These are phyloP conservation scores for Lasiodiplodia sp. DNA, from an alignment of 2,329 filamentous ascomycete species.

Conservation along the genomic window DNA sequence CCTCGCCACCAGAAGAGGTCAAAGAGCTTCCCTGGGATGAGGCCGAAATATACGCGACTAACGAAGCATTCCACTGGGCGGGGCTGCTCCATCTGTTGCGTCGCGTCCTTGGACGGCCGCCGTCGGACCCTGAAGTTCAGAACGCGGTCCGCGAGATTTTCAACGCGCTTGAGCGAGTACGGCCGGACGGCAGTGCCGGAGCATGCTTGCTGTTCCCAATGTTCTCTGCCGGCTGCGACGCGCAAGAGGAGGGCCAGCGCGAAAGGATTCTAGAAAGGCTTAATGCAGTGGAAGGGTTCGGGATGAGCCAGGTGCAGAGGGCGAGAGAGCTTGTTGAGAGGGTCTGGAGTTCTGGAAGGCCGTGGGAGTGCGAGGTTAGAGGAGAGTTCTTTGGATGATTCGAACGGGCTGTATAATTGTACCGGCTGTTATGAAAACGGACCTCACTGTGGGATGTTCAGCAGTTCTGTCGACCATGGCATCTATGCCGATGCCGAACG, in stretches of 20 bases:
- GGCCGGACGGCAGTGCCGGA: slow-evolving; percentile 73
- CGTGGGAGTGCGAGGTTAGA: slow-evolving; percentile 72
- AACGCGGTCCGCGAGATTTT: slow-evolving; percentile 69
- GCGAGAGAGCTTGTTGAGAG: slow-evolving; percentile 71
- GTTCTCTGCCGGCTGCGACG: slow-evolving; percentile 83
- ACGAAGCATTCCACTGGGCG: slow-evolving; percentile 29
- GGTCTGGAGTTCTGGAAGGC: slow-evolving; percentile 70
- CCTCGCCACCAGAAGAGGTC: slow-evolving; percentile 33
- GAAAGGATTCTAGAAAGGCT: slow-evolving; percentile 70
- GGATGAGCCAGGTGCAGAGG: slow-evolving; percentile 73
- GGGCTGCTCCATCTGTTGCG: slow-evolving; percentile 78
- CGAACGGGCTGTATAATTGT: neutral
- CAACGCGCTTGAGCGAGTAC: slow-evolving; percentile 66
- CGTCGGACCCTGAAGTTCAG: slow-evolving; percentile 67
- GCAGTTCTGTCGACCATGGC: neutral
- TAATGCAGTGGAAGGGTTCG: slow-evolving; percentile 72
- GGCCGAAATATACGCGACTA: slow-evolving; percentile 28
- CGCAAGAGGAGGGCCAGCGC: slow-evolving; percentile 62
- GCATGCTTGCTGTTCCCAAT: slow-evolving; percentile 80
- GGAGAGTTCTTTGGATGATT: slow-evolving; percentile 71
- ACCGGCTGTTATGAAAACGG: neutral
- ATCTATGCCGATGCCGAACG: neutral
- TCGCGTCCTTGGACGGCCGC: slow-evolving; percentile 70
- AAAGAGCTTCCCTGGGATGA: slow-evolving; percentile 61
- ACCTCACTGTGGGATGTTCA: neutral